Evolutionary conservation across 2,329 filamentous ascomycete genomes (phyloP).

Genomic region (Monilinia fructigena): DNA sequence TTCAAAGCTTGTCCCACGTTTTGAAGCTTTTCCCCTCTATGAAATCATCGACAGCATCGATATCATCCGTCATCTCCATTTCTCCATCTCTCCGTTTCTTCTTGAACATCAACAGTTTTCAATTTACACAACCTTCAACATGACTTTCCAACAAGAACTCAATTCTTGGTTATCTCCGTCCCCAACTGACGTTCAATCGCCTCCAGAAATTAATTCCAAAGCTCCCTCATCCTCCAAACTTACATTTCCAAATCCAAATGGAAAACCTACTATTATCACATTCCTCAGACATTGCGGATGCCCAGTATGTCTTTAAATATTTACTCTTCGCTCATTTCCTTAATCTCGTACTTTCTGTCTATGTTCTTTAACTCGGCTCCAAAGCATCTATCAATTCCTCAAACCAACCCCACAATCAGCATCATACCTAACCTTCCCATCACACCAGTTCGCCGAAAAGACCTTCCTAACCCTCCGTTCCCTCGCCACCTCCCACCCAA

Average conservation of each 20-base stretch:
- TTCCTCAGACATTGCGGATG: constrained; percentile 74
- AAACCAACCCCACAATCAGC: background rate
- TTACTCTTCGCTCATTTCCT: too few species aligned
- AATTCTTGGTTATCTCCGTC: constrained; percentile 35
- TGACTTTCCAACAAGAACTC: constrained; percentile 39
- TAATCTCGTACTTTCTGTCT: background rate
- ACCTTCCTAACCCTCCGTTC: constrained; percentile 56
- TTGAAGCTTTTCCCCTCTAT: constrained; percentile 9
- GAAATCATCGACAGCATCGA: too few species aligned
- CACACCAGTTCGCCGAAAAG: constrained; percentile 55
- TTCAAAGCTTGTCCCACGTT: constrained; percentile 2
- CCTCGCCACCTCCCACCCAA: constrained; percentile 50
- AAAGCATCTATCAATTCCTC: background rate
- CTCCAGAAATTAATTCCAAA: constrained; percentile 53
- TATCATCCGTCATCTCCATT: background rate
- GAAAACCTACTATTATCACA: constrained; percentile 59
- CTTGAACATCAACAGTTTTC: background rate
- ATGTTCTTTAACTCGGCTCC: background rate
- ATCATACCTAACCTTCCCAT: constrained; percentile 14
- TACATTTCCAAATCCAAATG: constrained; percentile 48
- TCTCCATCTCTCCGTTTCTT: background rate
- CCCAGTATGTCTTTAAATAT: constrained; percentile 55
- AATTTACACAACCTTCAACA: constrained; percentile 22
- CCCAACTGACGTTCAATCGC: constrained; percentile 43
- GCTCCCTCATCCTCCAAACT: constrained; percentile 57